Evolutionary conservation across 73 alveolate species (phyloP).

Genomic region (Tetrahymena elliotti): DNA sequence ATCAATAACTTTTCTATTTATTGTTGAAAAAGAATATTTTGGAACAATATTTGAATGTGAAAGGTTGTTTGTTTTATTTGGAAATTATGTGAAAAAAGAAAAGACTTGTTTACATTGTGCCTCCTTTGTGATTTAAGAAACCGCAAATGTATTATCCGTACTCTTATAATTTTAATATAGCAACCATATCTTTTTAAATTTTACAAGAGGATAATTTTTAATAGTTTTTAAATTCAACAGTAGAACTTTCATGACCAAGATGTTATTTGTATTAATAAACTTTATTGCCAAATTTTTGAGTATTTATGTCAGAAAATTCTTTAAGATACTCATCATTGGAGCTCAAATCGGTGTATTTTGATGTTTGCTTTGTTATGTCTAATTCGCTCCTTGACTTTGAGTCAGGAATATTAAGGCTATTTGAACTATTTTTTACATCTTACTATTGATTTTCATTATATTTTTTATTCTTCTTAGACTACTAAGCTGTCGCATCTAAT

Average conservation of each 20-base stretch:
- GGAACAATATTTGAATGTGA: too few relatives aligned
- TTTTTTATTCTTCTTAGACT: neutral
- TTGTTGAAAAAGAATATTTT: too few relatives aligned
- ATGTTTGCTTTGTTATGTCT: neutral
- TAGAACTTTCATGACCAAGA: neutral
- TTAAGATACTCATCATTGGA: neutral
- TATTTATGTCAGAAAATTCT: neutral
- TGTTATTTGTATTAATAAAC: neutral
- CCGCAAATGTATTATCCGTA: neutral
- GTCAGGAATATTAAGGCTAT: neutral
- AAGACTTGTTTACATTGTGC: neutral
- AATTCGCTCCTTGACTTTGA: neutral
- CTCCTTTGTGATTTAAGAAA: neutral
- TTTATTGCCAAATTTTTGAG: neutral
- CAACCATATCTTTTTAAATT: neutral
- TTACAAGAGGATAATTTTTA: neutral
- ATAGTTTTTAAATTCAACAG: neutral
- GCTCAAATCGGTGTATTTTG: neutral
- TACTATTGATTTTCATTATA: neutral
- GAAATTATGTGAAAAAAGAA: neutral
- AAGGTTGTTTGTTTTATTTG: too few relatives aligned
- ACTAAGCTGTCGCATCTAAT: neutral
- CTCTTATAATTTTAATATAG: neutral
- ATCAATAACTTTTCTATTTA: too few relatives aligned
- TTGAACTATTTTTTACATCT: neutral